A percentile compares a stretch with the other conserved stretches of the same genome.
phyloP scores from a whole-genome alignment of 2,329 filamentous ascomycete species.

The Monilinia vaccinii-corymbosi region DNA sequence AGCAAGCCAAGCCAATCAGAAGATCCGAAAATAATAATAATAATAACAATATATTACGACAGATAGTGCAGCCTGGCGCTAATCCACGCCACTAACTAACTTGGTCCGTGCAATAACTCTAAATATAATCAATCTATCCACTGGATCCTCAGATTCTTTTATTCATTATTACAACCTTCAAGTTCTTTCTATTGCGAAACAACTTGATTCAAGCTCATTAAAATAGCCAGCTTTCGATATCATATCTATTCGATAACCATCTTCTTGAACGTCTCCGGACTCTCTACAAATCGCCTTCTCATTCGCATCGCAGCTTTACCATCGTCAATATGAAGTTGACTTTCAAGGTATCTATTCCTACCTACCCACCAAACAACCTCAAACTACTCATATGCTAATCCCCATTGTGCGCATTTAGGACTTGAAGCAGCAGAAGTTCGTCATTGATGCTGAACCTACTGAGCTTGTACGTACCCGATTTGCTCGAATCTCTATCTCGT shows the following conservation, averaged over 20 bases:
- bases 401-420: slow-evolving; percentile 49
- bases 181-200: not conserved
- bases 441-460: slow-evolving; percentile 85
- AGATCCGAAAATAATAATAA: not conserved
- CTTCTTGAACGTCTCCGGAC: not conserved
- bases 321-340: slow-evolving; percentile 56
- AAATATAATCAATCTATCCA: not conserved
- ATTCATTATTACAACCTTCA: not conserved
- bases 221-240: not conserved
- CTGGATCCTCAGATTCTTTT: not conserved
- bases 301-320: slow-evolving; percentile 10
- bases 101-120: not conserved
- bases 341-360: slow-evolving; percentile 48
- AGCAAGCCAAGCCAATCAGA: too few species aligned
- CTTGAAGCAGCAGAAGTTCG: slow-evolving; percentile 97
- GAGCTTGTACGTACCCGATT: slow-evolving; percentile 62
- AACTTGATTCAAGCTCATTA: not conserved
- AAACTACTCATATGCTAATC: slow-evolving; percentile 17
- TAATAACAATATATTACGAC: not conserved
- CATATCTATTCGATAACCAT: too few species aligned
- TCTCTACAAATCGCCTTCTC: not conserved
- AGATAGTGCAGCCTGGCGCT: not conserved
- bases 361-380: slow-evolving; percentile 20
- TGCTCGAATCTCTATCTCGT: not conserved
- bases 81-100: not conserved